Conservation (phyloP, 1,284 basidiomycete genomes). For the Naganishia sp. region DNA sequence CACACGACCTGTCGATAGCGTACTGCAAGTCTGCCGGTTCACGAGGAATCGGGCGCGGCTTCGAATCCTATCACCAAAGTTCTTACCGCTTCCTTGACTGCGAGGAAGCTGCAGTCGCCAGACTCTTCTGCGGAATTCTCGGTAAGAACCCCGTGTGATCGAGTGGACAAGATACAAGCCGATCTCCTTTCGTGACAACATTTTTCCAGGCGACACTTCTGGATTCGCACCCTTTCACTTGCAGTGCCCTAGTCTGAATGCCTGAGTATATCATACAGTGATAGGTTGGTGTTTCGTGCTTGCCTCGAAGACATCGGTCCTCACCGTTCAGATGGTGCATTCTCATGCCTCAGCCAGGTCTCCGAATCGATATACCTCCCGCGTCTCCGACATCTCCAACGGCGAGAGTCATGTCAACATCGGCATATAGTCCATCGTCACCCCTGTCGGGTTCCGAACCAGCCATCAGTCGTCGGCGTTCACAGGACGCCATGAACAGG, state of each 20-base stretch:
- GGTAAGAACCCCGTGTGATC: no score
- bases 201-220: no score
- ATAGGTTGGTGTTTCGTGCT: no score
- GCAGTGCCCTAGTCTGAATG: no score
- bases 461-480: conserved; percentile 7
- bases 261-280: no score
- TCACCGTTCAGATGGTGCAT: no score
- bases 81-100: not conserved
- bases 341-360: conserved; percentile 3
- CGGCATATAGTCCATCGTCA: conserved; percentile 5
- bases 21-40: no score
- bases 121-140: not conserved
- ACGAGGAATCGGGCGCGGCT: no score
- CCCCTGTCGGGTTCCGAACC: conserved; percentile 13
- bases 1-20: no score
- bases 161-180: no score
- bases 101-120: not conserved
- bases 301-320: not conserved
- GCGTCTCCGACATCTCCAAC: not conserved
- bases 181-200: no score
- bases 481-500: conserved; percentile 11
- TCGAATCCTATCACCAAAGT: not conserved
- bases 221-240: no score
- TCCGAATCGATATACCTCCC: conserved; percentile 9
- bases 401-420: conserved; percentile 12